Base-by-base conservation (phyloP, 1,139 yeast species). In the Sugiyamaella sp. region DNA sequence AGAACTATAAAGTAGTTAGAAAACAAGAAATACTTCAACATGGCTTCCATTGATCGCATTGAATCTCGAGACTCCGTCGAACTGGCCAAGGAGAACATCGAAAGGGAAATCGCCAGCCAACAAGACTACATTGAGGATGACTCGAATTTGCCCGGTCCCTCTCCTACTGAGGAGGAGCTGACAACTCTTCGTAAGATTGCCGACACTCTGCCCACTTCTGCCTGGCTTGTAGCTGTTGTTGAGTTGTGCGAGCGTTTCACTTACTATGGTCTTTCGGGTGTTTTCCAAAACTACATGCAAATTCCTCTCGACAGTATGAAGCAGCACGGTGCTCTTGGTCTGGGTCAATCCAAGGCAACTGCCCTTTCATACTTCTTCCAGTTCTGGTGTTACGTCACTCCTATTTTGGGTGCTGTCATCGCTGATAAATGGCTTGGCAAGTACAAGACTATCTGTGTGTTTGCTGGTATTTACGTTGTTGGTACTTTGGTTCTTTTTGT, bases 171-270 rank as follows among this genome's bases (percentile, higher is more conserved):
- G 12, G 76, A 73, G 49, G 88, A 83, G 64, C 62, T 72, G 32
- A 56, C 57, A 2, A 73, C 78, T 5, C 76, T 81, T 54, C 76
- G 82, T 57, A 67, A 67, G 53, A 66, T 81, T 66, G 17, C 72
- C 55, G 67, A 75, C 72, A 56, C 54, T 4, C 65, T 74, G 2
- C 84, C 85, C 2, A 57, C 66, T 35, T 66, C 76, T 10, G 83
- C 88, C 61, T 88, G 87, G 83, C 76, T 85, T 55, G 87, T 88
- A 50, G 90, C 93, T 33, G 60, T 86, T 49, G 88, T 88, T 40
- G 96, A 88, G 70, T 80, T 88, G 60, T 82, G 91, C 41, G 96
- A 88, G 71, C 80, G 96, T 63, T 88, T 88, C 69, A 79, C 93
- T n/a, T 88, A 84, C 75, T 88, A 87, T 65, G 95, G 95, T 66